Percentiles rank a stretch among this genome's conserved stretches.
These are phyloP conservation scores for Globisporangium apiculatum DNA, from an alignment of 352 stramenopile species.

Conservation along the genomic window DNA sequence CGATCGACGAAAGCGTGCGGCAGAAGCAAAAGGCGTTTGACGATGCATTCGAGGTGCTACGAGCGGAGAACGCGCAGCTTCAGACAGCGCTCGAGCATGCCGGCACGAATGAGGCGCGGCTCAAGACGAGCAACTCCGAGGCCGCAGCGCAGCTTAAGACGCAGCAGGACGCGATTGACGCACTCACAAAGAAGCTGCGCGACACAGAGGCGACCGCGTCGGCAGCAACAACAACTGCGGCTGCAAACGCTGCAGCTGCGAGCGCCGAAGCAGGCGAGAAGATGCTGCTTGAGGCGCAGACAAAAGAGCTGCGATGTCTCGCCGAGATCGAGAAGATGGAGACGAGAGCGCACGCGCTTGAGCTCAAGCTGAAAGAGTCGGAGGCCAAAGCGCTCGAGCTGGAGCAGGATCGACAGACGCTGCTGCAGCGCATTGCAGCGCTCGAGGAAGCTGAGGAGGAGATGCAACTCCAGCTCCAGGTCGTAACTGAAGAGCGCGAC, in stretches of 20 bases:
- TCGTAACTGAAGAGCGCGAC: slow-evolving; percentile 80
- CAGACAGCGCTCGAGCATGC: slow-evolving; percentile 34
- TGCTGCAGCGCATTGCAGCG: slow-evolving; percentile 39
- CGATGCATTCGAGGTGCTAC: slow-evolving; percentile 19
- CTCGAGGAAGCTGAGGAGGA: slow-evolving; percentile 75
- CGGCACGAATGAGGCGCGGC: slow-evolving; percentile 19
- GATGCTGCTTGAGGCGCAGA: slow-evolving; percentile 60
- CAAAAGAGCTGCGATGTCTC: slow-evolving; percentile 57
- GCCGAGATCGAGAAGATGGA: slow-evolving; percentile 74
- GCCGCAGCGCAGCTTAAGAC: slow-evolving; percentile 29
- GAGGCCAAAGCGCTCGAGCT: slow-evolving; percentile 20
- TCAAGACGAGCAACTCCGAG: slow-evolving; percentile 22
- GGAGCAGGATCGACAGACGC: slow-evolving; percentile 26
- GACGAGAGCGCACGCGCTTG: slow-evolving; percentile 37
- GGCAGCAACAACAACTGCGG: slow-evolving; percentile 1
- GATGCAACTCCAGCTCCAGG: slow-evolving; percentile 69
- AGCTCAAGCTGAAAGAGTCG: slow-evolving; percentile 32
- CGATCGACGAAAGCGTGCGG: slow-evolving; percentile 33
- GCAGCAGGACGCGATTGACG: slow-evolving; percentile 32
- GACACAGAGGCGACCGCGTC: slow-evolving; percentile 12
- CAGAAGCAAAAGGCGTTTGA: slow-evolving; percentile 28
- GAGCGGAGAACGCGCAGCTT: slow-evolving; percentile 36
- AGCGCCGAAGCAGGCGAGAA: slow-evolving; percentile 35
- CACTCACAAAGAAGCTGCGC: slow-evolving; percentile 29
- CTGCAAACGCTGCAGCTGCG: slow-evolving; percentile 1